Percentiles rank a stretch among this genome's conserved stretches.
Conservation (phyloP, 306 rosid genomes). For the Trichosanthes cucumerina region DNA sequence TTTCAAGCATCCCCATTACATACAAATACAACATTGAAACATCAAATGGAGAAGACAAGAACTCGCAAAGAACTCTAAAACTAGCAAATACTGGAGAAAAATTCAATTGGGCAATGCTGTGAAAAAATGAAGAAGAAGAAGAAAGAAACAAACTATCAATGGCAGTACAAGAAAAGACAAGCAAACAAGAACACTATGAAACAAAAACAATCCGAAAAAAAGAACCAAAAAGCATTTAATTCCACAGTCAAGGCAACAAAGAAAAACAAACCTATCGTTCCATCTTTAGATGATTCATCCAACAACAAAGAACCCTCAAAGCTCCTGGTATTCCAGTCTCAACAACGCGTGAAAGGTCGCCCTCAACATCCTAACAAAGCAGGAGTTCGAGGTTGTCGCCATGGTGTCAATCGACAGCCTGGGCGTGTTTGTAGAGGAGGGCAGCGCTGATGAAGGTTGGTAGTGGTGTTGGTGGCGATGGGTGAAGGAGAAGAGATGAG, state of each 20-base stretch:
- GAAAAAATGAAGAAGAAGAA: not conserved
- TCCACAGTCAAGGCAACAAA: not conserved
- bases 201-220: not conserved
- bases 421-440: no score
- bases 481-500: no score
- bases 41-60: not conserved
- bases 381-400: no score
- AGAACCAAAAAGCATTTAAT: not conserved
- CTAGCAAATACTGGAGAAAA: not conserved
- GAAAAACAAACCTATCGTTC: constrained; percentile 34
- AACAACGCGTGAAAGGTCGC: no score
- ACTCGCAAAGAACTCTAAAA: not conserved
- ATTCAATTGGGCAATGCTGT: not conserved
- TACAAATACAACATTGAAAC: not conserved
- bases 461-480: no score
- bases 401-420: no score
- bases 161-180: not conserved
- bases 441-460: no score
- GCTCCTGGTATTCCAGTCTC: no score
- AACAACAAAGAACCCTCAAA: no score
- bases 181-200: not conserved
- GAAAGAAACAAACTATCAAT: not conserved
- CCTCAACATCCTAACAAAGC: no score
- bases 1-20: not conserved
- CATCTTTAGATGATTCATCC: no score